Evolutionary conservation across 495 filamentous ascomycete genomes (phyloP).

Genomic region (Patellaria atrata): DNA sequence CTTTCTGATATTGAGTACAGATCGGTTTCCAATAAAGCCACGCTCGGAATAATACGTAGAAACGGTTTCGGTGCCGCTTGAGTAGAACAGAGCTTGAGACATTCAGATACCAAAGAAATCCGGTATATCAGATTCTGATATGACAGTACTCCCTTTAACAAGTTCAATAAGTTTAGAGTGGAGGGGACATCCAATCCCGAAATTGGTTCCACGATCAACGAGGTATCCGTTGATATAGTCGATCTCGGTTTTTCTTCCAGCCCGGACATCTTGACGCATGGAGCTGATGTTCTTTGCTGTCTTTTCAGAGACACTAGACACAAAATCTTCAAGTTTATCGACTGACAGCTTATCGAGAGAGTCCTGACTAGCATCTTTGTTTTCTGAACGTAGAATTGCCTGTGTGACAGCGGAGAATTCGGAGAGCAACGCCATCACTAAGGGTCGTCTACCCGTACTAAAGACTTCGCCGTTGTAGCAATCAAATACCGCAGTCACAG

Average conservation of each 20-base stretch:
- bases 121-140: too few species aligned
- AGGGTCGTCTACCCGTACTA: background rate
- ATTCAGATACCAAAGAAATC: too few species aligned
- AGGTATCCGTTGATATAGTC: constrained; percentile 24
- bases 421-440: background rate
- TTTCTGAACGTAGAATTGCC: background rate
- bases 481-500: constrained; percentile 4
- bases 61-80: too few species aligned
- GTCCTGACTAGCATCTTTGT: background rate
- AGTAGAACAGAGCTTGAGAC: too few species aligned
- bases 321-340: background rate
- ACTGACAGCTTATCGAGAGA: background rate
- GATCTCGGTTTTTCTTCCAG: constrained; percentile 19
- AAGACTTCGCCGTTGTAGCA: constrained; percentile 5
- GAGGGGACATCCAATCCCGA: too few species aligned
- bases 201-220: constrained; percentile 7
- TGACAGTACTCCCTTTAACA: too few species aligned
- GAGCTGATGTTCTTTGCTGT: constrained; percentile 8
- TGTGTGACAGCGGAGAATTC: constrained; percentile 3
- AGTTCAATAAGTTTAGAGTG: too few species aligned
- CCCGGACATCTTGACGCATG: constrained; percentile 17
- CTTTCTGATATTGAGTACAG: too few species aligned
- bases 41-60: too few species aligned
- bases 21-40: too few species aligned
- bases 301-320: background rate